Conservation (phyloP, 2,329 filamentous ascomycete genomes). For the Cordyceps militaris region DNA sequence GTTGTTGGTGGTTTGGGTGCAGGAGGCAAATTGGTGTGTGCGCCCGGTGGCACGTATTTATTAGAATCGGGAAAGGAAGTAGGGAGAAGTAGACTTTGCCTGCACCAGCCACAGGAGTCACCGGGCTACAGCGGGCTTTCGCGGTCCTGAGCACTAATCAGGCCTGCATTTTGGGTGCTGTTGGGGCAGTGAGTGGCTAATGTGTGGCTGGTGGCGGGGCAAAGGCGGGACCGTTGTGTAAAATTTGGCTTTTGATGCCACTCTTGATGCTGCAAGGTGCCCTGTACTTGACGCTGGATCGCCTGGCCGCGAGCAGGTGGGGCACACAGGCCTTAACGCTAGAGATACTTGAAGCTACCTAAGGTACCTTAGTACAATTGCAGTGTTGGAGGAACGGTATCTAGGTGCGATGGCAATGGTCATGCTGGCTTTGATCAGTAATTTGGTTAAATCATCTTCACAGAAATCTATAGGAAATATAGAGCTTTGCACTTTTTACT, state of each 20-base stretch:
- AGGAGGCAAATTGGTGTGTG: slow-evolving; percentile 9
- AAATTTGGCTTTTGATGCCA: not conserved
- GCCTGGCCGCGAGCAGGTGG: too few relatives aligned
- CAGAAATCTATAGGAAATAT: too few relatives aligned
- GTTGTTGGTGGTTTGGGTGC: slow-evolving; percentile 3
- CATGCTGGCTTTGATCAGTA: too few relatives aligned
- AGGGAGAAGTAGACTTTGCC: slow-evolving; percentile 3
- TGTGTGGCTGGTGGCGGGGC: slow-evolving; percentile 3
- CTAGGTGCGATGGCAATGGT: too few relatives aligned
- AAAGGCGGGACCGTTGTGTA: not conserved
- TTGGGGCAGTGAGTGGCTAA: not conserved
- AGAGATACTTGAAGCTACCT: too few relatives aligned
- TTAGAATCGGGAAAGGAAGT: not conserved
- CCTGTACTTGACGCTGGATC: not conserved
- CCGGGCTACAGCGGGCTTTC: not conserved
- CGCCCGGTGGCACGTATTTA: not conserved
- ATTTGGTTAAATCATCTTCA: too few relatives aligned
- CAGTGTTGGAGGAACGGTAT: too few relatives aligned
- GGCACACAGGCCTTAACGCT: too few relatives aligned
- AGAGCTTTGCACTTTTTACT: too few relatives aligned
- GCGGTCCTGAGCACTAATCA: not conserved
- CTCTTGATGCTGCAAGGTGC: not conserved
- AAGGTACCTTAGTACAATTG: too few relatives aligned
- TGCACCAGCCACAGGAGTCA: not conserved
- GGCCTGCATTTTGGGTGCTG: not conserved